Evolutionary conservation across 2,329 filamentous ascomycete genomes (phyloP), one percentile per base, ranked within the genome.

Genomic region (Arthroderma uncinatum): DNA sequence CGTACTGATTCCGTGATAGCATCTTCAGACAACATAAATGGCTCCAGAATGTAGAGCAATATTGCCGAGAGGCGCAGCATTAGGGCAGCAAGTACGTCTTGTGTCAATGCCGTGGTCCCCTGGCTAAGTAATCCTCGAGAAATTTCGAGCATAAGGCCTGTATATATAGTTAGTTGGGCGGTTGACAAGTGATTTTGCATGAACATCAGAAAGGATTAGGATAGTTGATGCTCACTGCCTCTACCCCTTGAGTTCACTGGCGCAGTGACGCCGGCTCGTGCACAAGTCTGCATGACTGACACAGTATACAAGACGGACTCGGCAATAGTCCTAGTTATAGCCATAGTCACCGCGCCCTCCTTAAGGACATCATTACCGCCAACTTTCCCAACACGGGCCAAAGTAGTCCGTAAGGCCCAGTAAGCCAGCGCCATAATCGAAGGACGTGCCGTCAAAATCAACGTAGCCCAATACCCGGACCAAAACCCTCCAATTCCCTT

Each of bases 401-500:
- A 48, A 12, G 16, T n/a, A 5, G 7, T 16, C 16, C 44, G 84
- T 19, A 93, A 74, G 6, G 84, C 73, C 63, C 89, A 84, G 66
- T 94, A 88, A 30, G 95, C 75, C 63, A 92, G 84, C 68, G 95
- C 91, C 0, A 91, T 95, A 61, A 95, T 79, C 62, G 86, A 85
- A 1, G 91, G 90, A 65, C 95, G 95, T 28, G 95, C 76, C 0
- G 90, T 91, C 54, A 95, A 73, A 39, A 95, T 78, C 58, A 95
- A 70, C 21, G 81, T 85, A 1, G 89, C 89, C 19, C 86, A 88
- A 69, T 95, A 95, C 0, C 90, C 90, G 0, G 89, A 85, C 91
- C 90, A 95, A 64, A 95, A 85, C 1, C 89, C 89, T 47, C 76
- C 67, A 8, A 90, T 59, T 0, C 90, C 89, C 63, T 85, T 86